These are phyloP conservation scores for Nannizziopsis barbatae DNA, from an alignment of 2,329 filamentous ascomycete species.

Conservation along the genomic window DNA sequence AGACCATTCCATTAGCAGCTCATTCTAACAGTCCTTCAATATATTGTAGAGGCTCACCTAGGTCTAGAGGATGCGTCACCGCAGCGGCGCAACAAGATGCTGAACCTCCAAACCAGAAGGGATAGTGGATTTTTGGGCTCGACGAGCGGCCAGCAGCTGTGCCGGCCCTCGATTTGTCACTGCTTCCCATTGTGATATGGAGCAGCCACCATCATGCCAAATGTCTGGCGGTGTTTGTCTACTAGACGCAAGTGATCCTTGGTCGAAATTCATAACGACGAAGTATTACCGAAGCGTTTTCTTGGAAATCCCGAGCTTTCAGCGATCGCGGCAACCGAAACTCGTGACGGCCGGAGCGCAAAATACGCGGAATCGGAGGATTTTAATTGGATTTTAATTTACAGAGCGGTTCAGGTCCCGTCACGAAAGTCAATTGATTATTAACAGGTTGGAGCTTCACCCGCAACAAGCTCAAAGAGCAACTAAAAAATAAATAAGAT, in stretches of 20 bases:
- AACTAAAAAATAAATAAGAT: background rate
- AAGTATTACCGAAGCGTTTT: background rate
- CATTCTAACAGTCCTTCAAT: no score
- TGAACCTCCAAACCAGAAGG: slow-evolving; percentile 94
- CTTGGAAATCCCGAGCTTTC: background rate
- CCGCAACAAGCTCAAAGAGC: background rate
- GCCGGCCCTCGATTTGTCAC: slow-evolving; percentile 4
- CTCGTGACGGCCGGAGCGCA: background rate
- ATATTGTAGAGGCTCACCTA: slow-evolving; percentile 48
- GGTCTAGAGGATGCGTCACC: slow-evolving; percentile 86
- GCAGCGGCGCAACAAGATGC: slow-evolving; percentile 83
- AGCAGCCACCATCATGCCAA: slow-evolving; percentile 11
- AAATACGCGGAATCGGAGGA: background rate
- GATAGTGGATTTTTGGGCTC: slow-evolving; percentile 45
- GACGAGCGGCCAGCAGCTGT: slow-evolving; percentile 5
- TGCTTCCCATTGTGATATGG: slow-evolving; percentile 12
- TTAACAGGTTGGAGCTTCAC: slow-evolving; percentile 1
- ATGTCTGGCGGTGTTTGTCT: background rate
- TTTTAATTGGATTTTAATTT: background rate
- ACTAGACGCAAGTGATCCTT: background rate
- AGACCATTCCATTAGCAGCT: no score
- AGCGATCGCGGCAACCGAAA: no score
- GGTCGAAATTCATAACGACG: background rate
- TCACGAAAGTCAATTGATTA: background rate
- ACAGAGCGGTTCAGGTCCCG: background rate